Percentiles rank a stretch among this genome's conserved stretches.
Evolutionary conservation across 768 basidiomycete genomes (phyloP).

Genomic region (Macrolepiota albuminosa): DNA sequence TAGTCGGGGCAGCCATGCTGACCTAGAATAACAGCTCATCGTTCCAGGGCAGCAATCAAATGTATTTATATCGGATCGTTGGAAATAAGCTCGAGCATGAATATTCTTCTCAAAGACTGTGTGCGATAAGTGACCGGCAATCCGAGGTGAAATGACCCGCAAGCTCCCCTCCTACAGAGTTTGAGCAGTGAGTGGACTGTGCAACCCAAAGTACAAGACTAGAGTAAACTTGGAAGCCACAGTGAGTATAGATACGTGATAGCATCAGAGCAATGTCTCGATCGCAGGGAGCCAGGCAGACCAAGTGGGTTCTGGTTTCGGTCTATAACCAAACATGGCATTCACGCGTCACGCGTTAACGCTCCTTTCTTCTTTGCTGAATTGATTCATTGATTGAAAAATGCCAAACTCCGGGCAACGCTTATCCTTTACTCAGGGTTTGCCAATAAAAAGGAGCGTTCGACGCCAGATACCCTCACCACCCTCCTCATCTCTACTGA

Average conservation of each 20-base stretch:
- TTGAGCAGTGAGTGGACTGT: not conserved
- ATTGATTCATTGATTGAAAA: not conserved
- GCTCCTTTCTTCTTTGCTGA: not conserved
- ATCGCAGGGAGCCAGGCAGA: not conserved
- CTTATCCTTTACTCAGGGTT: constrained; percentile 2
- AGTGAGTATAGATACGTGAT: not conserved
- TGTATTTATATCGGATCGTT: constrained; percentile 3
- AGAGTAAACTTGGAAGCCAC: not conserved
- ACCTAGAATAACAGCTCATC: not conserved
- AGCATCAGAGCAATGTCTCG: not conserved
- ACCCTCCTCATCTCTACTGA: constrained; percentile 7
- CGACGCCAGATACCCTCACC: not conserved
- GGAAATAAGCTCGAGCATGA: not conserved
- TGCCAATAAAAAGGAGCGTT: constrained; percentile 11
- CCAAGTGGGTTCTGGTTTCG: not conserved
- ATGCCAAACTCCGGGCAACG: constrained; percentile 2
- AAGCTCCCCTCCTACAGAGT: not conserved
- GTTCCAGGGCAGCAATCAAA: not conserved
- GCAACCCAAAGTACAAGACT: not conserved
- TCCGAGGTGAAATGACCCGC: not conserved
- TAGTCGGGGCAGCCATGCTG: constrained; percentile 8
- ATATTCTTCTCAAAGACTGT: not conserved
- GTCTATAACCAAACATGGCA: not conserved
- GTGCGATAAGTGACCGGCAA: not conserved
- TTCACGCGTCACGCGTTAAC: not conserved